Percentiles rank a stretch among this genome's conserved stretches.
Conservation (phyloP, 768 basidiomycete species). For the Phaeolepiota aurea region DNA sequence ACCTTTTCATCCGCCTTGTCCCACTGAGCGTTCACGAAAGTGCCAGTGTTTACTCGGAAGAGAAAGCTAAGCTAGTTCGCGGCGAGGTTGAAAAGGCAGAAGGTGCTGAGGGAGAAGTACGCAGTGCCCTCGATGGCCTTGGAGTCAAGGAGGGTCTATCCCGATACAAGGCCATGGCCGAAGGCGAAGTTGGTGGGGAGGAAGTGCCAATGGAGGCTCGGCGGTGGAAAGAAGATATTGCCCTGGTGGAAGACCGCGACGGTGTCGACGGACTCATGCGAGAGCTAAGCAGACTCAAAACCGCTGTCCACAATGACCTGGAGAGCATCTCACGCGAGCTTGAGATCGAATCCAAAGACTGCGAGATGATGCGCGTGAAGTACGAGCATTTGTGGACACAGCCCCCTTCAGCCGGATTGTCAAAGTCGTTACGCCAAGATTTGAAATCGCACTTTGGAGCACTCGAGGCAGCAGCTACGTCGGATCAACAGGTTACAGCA, state of each 20-base stretch:
- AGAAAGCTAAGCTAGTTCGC: constrained; percentile 91
- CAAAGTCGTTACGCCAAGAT: constrained; percentile 66
- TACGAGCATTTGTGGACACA: constrained; percentile 87
- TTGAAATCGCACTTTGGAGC: constrained; percentile 67
- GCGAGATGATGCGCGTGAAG: constrained; percentile 81
- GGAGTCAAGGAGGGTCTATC: constrained; percentile 66
- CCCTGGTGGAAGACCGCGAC: constrained; percentile 58
- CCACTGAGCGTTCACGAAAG: constrained; percentile 94
- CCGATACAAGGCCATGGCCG: constrained; percentile 64
- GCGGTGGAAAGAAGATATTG: constrained; percentile 69
- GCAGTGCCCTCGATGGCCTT: constrained; percentile 73
- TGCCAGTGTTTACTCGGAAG: constrained; percentile 94
- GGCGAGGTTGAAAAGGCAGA: constrained; percentile 86
- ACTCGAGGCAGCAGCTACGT: constrained; percentile 67
- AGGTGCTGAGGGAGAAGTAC: constrained; percentile 69
- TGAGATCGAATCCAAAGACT: constrained; percentile 78
- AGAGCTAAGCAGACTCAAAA: constrained; percentile 53
- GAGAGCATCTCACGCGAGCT: constrained; percentile 57
- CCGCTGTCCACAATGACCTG: constrained; percentile 49
- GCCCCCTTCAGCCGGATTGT: constrained; percentile 67
- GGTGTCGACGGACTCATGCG: constrained; percentile 54
- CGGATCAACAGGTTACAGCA: constrained; percentile 65
- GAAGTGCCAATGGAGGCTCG: constrained; percentile 66
- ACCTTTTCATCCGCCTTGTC: constrained; percentile 80
- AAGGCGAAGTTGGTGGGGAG: constrained; percentile 53